Evolutionary conservation across 129 eudicot genomes (phyloP).

Genomic region (Pulicaria dysenterica): DNA sequence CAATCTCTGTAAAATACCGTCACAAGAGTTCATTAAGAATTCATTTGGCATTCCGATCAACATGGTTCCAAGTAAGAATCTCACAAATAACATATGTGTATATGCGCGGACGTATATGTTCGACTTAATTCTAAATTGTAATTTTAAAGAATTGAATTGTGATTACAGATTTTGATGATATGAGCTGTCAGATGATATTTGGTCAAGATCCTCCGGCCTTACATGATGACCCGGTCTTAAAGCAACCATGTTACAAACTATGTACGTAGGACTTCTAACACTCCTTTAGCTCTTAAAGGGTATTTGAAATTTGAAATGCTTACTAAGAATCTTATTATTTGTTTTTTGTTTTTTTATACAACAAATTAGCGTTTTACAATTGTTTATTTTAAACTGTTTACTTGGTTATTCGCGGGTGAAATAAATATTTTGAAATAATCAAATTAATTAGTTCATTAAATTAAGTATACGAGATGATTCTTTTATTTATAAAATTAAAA

Average conservation of each 20-base stretch:
- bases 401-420: too few relatives aligned
- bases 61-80: constrained; percentile 95
- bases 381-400: too few relatives aligned
- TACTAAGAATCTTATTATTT: too few relatives aligned
- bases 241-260: constrained; percentile 85
- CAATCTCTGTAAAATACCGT: constrained; percentile 88
- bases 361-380: too few relatives aligned
- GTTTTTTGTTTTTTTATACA: too few relatives aligned
- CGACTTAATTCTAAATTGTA: background rate
- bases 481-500: too few relatives aligned
- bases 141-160: background rate
- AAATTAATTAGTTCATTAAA: too few relatives aligned
- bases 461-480: too few relatives aligned
- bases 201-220: constrained; percentile 72
- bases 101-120: too few relatives aligned
- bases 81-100: background rate
- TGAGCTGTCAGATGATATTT: constrained; percentile 91
- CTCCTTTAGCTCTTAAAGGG: background rate
- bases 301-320: too few relatives aligned
- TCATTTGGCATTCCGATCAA: constrained; percentile 73
- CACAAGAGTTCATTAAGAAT: constrained; percentile 80
- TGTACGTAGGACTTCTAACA: constrained; percentile 40
- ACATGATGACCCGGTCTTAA: constrained; percentile 60
- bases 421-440: too few relatives aligned
- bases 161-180: constrained; percentile 81